phyloP scores from a whole-genome alignment of 495 filamentous ascomycete genomes.

The Penicillium waksmanii region DNA sequence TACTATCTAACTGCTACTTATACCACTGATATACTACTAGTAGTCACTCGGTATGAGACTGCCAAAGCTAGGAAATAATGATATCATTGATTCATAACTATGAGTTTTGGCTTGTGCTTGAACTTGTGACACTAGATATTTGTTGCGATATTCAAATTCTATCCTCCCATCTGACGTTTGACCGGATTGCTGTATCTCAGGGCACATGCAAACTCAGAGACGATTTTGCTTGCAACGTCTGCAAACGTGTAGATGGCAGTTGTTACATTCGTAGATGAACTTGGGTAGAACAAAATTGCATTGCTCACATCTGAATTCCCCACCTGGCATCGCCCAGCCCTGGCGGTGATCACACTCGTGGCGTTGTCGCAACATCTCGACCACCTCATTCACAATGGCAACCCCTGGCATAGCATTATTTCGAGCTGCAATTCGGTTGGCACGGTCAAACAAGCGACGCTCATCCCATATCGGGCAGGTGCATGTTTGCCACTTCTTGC shows the following conservation, averaged over 20 bases:
- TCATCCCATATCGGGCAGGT: not conserved
- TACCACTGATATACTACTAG: not conserved
- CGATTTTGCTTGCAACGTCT: not conserved
- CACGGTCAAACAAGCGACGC: not conserved
- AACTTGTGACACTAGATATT: too few relatives aligned
- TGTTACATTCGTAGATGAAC: not conserved
- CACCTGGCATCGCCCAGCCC: not conserved
- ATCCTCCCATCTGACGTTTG: too few relatives aligned
- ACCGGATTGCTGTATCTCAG: too few relatives aligned
- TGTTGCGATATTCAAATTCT: too few relatives aligned
- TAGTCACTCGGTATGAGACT: too few relatives aligned
- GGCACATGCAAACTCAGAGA: not conserved
- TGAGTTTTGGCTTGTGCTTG: too few relatives aligned
- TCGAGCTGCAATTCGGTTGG: not conserved
- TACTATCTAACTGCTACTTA: too few relatives aligned
- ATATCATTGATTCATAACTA: not conserved
- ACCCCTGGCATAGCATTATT: not conserved
- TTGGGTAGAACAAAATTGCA: not conserved
- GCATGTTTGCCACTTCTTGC: not conserved
- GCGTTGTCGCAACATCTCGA: not conserved
- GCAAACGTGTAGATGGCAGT: not conserved
- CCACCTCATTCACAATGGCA: not conserved
- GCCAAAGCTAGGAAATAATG: too few relatives aligned
- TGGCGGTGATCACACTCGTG: not conserved
- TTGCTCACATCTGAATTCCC: not conserved